Base-by-base conservation (phyloP, 805 yeast genomes). In the Kodamaea leandrae region DNA sequence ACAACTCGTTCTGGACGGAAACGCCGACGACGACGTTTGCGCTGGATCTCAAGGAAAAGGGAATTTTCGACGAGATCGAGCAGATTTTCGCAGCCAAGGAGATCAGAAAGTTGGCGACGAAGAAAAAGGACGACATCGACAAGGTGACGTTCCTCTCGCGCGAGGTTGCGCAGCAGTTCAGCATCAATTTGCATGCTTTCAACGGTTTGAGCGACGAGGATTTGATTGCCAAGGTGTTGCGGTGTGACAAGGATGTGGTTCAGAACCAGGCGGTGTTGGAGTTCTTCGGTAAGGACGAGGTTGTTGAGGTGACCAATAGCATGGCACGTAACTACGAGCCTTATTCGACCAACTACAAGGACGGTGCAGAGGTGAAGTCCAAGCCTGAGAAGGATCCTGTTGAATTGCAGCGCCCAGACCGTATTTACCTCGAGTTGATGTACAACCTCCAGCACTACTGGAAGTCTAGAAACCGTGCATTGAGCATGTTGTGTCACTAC, bases 121-220 rank as follows among this genome's bases (percentile, higher is more conserved):
- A 68, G 44, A 66, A 61, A 50, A 65, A 64, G 39, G 70, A 61
- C 24, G 76, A 71, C 20, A 58, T 63, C 18, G 73, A 74, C 41
- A 74, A 77, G 50, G 53, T 78, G 3, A 55, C 81, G 0, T 79
- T 83, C 50, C 66, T 85, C 49, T 72, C 90, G 0, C 69, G 89
- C 46, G 93, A 85, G 48, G 54, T 82, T 14, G 82, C 86, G 2
- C 93, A 85, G 52, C 90, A 84, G 54, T 83, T 85, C 61, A 88
- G 88, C 29, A 85, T 85, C 51, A 85, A 85, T 53, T 66, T 85
- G 41, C 90, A 85, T 52, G 69, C 76, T 54, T 84, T 77, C 57
- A 74, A 79, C 14, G 60, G 61, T 21, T 54, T 74, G 24, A 54
- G 74, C 3, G 88, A 76, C 32, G 77, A 71, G 18, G 80, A 78